Base-by-base conservation (phyloP, 305 asterid genomes). In the Solanum hybrid region DNA sequence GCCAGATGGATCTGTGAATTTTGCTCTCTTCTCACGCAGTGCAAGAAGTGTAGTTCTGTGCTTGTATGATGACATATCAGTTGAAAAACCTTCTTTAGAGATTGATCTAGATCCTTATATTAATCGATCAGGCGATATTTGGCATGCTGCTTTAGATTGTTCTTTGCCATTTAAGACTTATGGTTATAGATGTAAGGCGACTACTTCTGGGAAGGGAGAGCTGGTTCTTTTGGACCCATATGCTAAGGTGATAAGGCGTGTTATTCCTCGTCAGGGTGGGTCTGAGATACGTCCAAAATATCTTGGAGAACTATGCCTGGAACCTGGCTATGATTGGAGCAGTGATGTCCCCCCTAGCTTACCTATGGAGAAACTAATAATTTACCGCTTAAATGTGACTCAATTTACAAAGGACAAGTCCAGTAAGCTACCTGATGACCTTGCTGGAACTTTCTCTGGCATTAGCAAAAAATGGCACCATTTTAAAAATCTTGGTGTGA, bases 61-160 rank as follows among this genome's bases (percentile, higher is more conserved):
- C 92, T 94, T 97, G 90, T 97, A 95, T 92, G 90, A 93, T 45
- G 96, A 94, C 87, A n/a, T 90, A 78, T 70, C 39, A 75, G 90
- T 81, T 65, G 95, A 94, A 41, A 92, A 93, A 36, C 99, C 99
- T 91, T 91, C 94, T 90, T 85, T 96, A 92, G 98, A 97, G 95
- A 95, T 97, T 92, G 98, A 97, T 92, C 95, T 97, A 90, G 99
- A 97, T 93, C 96, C 98, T n/a, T 95, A 96, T 87, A 93, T 96
- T 84, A 96, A 97, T 87, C 96, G 94, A 31, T 82, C 98, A 4
- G 99, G 99, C 83, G 93, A 95, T 91, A 92, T 97, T 90, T 97
- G 99, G 99, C 99, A 97, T 93, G 97, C 94, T 77, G 92, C 92
- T 89, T 22, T 96, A 13, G 93, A 95, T 87, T 79, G 93, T 90